Evolutionary conservation across 495 filamentous ascomycete species (phyloP), one percentile per base, ranked within the genome.

Genomic region (Penicillium taxi): DNA sequence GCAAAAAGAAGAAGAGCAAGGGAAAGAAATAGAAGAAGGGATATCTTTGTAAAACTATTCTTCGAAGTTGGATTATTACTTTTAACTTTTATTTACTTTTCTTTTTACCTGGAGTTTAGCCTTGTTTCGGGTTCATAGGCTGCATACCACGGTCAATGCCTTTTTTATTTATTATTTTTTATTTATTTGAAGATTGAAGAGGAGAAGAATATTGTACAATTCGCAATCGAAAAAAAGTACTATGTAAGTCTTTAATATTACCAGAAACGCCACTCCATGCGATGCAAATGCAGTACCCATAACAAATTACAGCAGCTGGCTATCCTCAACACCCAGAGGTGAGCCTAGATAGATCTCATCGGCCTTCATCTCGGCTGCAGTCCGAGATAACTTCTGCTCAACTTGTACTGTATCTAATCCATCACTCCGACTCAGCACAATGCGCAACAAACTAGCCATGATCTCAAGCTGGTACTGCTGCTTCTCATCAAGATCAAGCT

Each of bases 1-100:
- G 56, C 35, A 70, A 58, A 35, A 71, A 69, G 55, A 84, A 79
- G 70, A 88, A 86, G 70, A 82, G 82, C 67, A 82, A 81, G 66
- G 75, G 74, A 32, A 87, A 86, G 75, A 84, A 89, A 70, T 83
- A 67, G 66, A 50, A 26, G 19, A 3, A 24, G 21, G n/a, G 22
- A 23, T n/a, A n/a, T n/a, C n/a, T n/a, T 33, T 53, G 28, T 43
- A 44, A 41, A 40, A 36, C 35, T 37, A 43, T 39, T 28, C 27
- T 15, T 31, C 25, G 13, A 9, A 2, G 18, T 32, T 39, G 24
- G 44, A 24, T 36, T 47, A 29, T 37, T 24, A 19, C 23, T 23
- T 38, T 42, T 33, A 41, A 37, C 31, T 23, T 29, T 21, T 20
- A 32, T 19, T 17, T 22, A 33, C 36, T 32, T 28, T 32, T 29